Evolutionary conservation across 768 basidiomycete species (phyloP).

Genomic region (Tylopilus plumbeoviolaceoides): DNA sequence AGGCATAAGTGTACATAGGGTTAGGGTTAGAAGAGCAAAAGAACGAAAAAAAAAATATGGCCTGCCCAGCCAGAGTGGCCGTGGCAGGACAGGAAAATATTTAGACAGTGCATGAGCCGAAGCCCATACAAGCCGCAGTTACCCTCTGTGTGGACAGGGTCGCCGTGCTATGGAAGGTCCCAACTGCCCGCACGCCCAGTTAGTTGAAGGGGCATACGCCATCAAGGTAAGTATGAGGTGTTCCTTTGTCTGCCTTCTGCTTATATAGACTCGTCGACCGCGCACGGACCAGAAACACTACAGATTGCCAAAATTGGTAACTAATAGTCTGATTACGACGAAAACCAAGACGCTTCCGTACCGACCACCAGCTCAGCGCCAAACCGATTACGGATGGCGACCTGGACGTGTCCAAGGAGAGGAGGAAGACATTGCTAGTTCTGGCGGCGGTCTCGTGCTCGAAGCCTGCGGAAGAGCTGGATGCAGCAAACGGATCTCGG

Average conservation of each 20-base stretch:
- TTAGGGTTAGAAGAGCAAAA: no score
- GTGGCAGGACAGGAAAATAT: conserved; percentile 69
- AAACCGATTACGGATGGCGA: conserved; percentile 40
- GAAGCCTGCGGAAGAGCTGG: conserved; percentile 93
- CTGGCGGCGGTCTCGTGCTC: conserved; percentile 60
- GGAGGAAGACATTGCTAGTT: conserved; percentile 34
- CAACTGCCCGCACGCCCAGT: conserved; percentile 48
- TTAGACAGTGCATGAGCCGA: conserved; percentile 69
- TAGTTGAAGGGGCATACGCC: conserved; percentile 2
- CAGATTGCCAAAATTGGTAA: conserved; percentile 39
- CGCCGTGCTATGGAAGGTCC: conserved; percentile 65
- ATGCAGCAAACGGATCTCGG: conserved; percentile 92
- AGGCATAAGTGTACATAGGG: no score
- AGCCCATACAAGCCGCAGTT: conserved; percentile 58
- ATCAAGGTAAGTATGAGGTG: no score
- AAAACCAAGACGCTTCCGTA: conserved; percentile 30
- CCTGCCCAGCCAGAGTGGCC: conserved; percentile 51
- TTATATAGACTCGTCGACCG: no score
- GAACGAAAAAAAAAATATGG: conserved; percentile 33
- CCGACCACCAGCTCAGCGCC: conserved; percentile 13
- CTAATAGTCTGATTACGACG: conserved; percentile 47
- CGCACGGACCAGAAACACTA: no score
- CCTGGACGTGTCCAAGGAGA: conserved; percentile 54
- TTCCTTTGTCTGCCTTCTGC: no score
- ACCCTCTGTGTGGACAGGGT: conserved; percentile 64